A percentile compares a stretch with the other conserved stretches of the same genome.
These are phyloP conservation scores for Fragilariopsis cylindrus DNA, from an alignment of 108 stramenopile genomes.

Conservation along the genomic window DNA sequence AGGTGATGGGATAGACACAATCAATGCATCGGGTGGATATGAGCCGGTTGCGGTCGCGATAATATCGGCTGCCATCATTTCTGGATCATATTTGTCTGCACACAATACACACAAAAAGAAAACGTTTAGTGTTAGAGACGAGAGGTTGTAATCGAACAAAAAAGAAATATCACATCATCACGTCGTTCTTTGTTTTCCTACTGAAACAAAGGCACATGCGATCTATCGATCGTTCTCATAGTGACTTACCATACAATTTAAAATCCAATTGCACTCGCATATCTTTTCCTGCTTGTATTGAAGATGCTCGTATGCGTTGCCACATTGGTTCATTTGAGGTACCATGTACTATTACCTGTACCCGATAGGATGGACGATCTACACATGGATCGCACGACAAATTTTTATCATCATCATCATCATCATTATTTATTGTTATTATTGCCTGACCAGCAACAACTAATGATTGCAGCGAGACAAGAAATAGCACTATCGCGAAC, in stretches of 20 bases:
- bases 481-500: too few species aligned
- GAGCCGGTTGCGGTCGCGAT: not conserved
- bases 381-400: constrained; percentile 33
- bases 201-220: too few species aligned
- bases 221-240: not conserved
- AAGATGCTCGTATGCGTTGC: constrained; percentile 11
- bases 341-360: constrained; percentile 24
- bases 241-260: not conserved
- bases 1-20: constrained; percentile 22
- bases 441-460: too few species aligned
- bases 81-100: not conserved
- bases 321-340: constrained; percentile 9
- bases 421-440: too few species aligned
- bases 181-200: too few species aligned
- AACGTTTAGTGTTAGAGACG: not conserved
- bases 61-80: constrained; percentile 14
- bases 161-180: too few species aligned
- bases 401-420: not conserved
- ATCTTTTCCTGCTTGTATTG: constrained; percentile 19
- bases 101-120: not conserved
- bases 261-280: constrained; percentile 11
- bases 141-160: not conserved
- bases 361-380: constrained; percentile 8
- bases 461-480: too few species aligned
- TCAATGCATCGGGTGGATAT: constrained; percentile 18